A percentile compares a stretch with the other conserved stretches of the same genome.
Conservation (phyloP, 148 eudicot species). For the Chenopodium album region DNA sequence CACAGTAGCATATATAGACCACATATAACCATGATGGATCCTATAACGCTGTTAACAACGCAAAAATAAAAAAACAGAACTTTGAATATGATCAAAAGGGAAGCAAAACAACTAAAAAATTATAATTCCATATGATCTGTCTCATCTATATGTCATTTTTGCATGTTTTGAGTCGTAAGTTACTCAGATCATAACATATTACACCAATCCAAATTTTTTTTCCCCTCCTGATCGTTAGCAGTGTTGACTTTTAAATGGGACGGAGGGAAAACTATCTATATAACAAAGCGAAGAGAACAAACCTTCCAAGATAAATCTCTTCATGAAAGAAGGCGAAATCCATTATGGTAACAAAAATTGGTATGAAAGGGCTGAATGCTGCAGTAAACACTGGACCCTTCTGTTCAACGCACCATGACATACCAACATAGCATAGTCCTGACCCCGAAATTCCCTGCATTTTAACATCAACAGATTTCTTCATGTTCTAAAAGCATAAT, state of each 20-base stretch:
- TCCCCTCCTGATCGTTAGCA: not conserved
- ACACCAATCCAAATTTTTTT: too few species aligned
- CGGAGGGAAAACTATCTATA: not conserved
- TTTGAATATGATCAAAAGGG: not conserved
- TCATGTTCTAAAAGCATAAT: constrained; percentile 14
- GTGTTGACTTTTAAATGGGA: too few species aligned
- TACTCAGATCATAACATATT: too few species aligned
- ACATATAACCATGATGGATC: constrained; percentile 44
- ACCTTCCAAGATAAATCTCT: constrained; percentile 68
- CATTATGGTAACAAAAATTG: constrained; percentile 43
- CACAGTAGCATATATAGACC: constrained; percentile 59
- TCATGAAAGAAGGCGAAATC: constrained; percentile 55
- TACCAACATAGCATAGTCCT: constrained; percentile 67
- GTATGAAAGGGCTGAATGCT: constrained; percentile 65
- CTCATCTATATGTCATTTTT: not conserved
- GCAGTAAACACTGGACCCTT: constrained; percentile 70
- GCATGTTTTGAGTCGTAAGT: not conserved
- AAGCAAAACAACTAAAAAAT: not conserved
- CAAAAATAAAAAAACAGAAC: not conserved
- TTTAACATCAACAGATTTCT: not conserved
- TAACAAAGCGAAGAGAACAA: not conserved
- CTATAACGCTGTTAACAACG: constrained; percentile 45
- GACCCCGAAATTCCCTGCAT: constrained; percentile 65
- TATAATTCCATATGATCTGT: not conserved
- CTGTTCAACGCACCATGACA: constrained; percentile 80